Evolutionary conservation across 163 green algal species (phyloP), one percentile per base, ranked within the genome.

Genomic region (Chlamydomonas reinhardtii): DNA sequence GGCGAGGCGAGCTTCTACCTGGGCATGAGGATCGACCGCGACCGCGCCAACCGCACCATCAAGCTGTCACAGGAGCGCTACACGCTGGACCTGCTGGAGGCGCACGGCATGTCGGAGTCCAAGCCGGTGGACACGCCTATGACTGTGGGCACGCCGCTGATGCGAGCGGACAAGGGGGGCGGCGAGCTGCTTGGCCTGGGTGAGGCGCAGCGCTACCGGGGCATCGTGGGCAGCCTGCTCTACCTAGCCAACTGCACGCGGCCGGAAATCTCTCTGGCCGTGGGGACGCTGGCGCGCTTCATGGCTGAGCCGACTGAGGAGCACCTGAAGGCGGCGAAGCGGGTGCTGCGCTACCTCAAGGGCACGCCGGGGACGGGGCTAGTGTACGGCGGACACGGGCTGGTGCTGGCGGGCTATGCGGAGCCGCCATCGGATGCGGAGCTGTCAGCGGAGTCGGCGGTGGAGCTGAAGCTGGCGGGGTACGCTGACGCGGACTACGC

Each of bases 401-500:
- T 27, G 4, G 35, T 35, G 14, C 56, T 65, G 27, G 5, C 39
- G 39, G 39, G 39, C n/a, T n/a, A n/a, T n/a, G n/a, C n/a, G n/a
- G n/a, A n/a, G n/a, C n/a, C n/a, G n/a, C n/a, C n/a, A n/a, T n/a
- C n/a, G n/a, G n/a, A n/a, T n/a, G n/a, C n/a, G n/a, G n/a, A n/a
- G n/a, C n/a, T 5, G 39, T 48, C 5, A 48, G 39, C 39, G 39
- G 8, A 8, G 8, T 48, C n/a, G n/a, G n/a, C n/a, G 39, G 39
- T 8, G 39, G 39, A 48, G 39, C 8, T 48, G 5, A 25, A 5
- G 24, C 24, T 93, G 19, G 65, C 83, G 19, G 85, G 79, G 24
- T 94, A 90, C 80, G 87, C 65, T 27, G 91, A 94, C 61, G 82
- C 91, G 4, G 84, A 93, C 65, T 91, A 89, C 59, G 90, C 86